Base-by-base conservation (phyloP, 495 filamentous ascomycete species). In the Evernia prunastri region DNA sequence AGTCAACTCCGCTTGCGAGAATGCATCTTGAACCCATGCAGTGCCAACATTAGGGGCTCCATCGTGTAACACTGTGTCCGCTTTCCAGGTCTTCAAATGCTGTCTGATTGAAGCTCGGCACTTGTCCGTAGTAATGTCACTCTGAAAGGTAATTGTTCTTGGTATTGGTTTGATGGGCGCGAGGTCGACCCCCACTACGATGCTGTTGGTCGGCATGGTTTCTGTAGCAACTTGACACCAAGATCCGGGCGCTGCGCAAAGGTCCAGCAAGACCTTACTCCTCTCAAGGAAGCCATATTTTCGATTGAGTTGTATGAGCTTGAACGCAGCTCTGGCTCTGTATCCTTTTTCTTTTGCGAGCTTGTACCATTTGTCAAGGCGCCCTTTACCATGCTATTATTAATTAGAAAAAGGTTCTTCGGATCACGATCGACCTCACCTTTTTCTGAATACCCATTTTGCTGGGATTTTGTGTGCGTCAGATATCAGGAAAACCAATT, bases 331-430 rank as follows among this genome's bases (percentile, higher is more conserved):
- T 78, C 94, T 83, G 47, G 94, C 95, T 69, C 94, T 80, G 78
- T 99, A 99, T 59, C 95, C 94, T 77, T 97, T 97, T 75, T 99
- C 94, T 75, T 97, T 97, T 64, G 94, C 95, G 66, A 99, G 84
- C 70, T 89, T 89, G 78, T 89, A 89, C 91, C 92, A 97, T 79
- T 97, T 97, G 80, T 98, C 94, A 65, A 98, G 85, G 83, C 94
- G 93, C 75, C 94, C 94, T 83, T 99, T 99, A 80, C 92, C 94
- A 77, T 96, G 89, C 84, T 88, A 62, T 58, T 56, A 60, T 12
- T 63, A 67, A 10, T 71, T 35, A 70, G 70, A 42, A 53, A 2
- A n/a, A 35, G 12, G 42, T 76, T 69, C 70, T 72, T 13, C 5
- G 17, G 37, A 23, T 13, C 37, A 39, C 6, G 45, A 36, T 40